These are phyloP conservation scores for Diaporthe caulivora DNA, from an alignment of 2,329 filamentous ascomycete species.

Conservation along the genomic window DNA sequence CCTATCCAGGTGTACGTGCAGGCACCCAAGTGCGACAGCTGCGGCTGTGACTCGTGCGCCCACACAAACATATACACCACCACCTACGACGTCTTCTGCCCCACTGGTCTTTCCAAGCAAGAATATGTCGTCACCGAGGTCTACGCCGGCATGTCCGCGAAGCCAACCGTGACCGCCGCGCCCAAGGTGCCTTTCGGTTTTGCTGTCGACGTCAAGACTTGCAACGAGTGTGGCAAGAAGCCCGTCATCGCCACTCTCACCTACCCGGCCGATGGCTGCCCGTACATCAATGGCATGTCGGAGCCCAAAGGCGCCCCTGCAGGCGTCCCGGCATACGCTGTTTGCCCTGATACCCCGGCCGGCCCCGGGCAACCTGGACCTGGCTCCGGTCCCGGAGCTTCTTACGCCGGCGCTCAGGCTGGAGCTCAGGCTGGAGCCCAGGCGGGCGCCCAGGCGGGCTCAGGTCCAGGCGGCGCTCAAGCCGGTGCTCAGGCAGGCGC, in stretches of 20 bases:
- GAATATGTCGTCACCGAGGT: slow-evolving; percentile 32
- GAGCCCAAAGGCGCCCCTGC: slow-evolving; percentile 8
- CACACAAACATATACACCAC: slow-evolving; percentile 34
- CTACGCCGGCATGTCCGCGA: slow-evolving; percentile 30
- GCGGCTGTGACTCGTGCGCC: slow-evolving; percentile 27
- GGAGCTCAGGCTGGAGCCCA: not conserved
- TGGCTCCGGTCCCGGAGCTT: not conserved
- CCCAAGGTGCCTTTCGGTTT: slow-evolving; percentile 29
- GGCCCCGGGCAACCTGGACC: not conserved
- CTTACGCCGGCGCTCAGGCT: not conserved
- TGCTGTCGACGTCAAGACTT: slow-evolving; percentile 22
- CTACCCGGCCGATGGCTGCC: slow-evolving; percentile 23
- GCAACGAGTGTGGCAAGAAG: slow-evolving; percentile 18
- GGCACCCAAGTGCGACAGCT: slow-evolving; percentile 30
- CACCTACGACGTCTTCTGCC: slow-evolving; percentile 34
- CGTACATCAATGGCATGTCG: slow-evolving; percentile 26
- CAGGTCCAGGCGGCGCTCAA: not conserved
- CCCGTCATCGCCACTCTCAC: slow-evolving; percentile 26
- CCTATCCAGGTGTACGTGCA: slow-evolving; percentile 23
- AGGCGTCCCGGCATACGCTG: slow-evolving; percentile 22
- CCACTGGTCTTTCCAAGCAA: slow-evolving; percentile 30
- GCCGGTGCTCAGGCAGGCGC: not conserved
- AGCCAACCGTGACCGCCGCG: slow-evolving; percentile 9
- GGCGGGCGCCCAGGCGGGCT: not conserved
- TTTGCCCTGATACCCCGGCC: not conserved